Percentiles rank a stretch among this genome's conserved stretches.
Conservation (phyloP, 768 basidiomycete genomes). For the Suillus subaureus region DNA sequence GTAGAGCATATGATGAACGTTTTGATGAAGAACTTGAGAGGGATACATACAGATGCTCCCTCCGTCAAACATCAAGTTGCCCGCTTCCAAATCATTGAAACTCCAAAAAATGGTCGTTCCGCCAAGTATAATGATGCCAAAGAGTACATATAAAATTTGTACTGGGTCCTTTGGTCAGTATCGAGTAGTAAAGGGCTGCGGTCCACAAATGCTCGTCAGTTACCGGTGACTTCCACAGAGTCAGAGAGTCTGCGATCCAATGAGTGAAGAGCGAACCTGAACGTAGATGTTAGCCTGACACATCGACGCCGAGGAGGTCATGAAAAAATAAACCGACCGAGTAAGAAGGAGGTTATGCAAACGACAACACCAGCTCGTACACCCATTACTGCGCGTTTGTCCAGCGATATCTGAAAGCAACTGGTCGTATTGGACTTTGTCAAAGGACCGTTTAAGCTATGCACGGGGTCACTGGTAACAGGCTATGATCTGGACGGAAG, state of each 20-base stretch:
- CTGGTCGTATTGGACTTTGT: neutral
- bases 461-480: neutral
- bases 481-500: neutral
- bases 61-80: constrained; percentile 90
- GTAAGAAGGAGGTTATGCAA: constrained; percentile 76
- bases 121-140: constrained; percentile 58
- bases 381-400: constrained; percentile 51
- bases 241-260: constrained; percentile 92
- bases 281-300: neutral
- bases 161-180: constrained; percentile 68
- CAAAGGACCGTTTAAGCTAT: neutral
- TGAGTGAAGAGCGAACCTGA: constrained; percentile 83
- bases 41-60: constrained; percentile 78
- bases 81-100: constrained; percentile 73
- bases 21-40: neutral
- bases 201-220: constrained; percentile 86
- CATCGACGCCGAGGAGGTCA: neutral
- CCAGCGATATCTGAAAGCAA: neutral
- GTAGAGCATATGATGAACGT: constrained; percentile 10
- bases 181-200: constrained; percentile 80
- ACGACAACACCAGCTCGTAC: constrained; percentile 75
- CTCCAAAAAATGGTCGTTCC: constrained; percentile 76
- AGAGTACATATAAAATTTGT: constrained; percentile 57
- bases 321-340: constrained; percentile 49
- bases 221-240: constrained; percentile 85